Base-by-base conservation (phyloP, 306 rosid species). In the Cucumis cinereus region DNA sequence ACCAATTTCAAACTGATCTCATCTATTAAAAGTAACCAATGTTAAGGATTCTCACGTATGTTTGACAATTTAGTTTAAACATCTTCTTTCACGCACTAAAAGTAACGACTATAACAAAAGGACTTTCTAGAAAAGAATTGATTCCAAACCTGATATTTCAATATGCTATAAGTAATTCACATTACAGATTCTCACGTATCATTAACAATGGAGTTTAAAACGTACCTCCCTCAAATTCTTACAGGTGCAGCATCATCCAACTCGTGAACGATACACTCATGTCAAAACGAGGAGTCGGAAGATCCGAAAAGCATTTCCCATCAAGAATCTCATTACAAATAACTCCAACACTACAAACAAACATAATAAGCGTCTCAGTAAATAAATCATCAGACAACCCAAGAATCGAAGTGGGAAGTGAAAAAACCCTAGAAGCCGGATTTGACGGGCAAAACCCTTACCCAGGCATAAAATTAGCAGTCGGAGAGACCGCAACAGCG, bases 381-480 rank as follows among this genome's bases (percentile, higher is more conserved):
- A 81, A 95, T 41, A 94, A 89, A 83, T 94, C 99, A 50, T 87
- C 99, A 2, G 96, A 90, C 43, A 94, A 92, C 33, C 97, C 99
- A 7, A 14, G 0, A 70, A 85, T 78, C 57, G 99, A 91, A 73
- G 49, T 89, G 1, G 95, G 95, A 2, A 1, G 33, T 11, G 97
- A 92, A 53, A 94, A 62, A 75, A 59, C 80, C 69, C 78, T 92
- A 80, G 99, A 94, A 83, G 97, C 88, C 8, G 84, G 93, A 56
- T 85, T 92, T 10, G 93, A 94, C 6, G 85, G 92, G 6, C 81
- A 87, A 0, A 92, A 85, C 55, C 73, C 98, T 20, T 78, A 80
- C 83, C 22, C 87, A 64, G 95, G 92, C 3, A 79, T 94, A 0
- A 91, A 45, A 78, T 82, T 90, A 30, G 77, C 95, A 6, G 93